These are phyloP conservation scores for Cytidiella melzeri DNA, from an alignment of 768 basidiomycete genomes.

Conservation along the genomic window DNA sequence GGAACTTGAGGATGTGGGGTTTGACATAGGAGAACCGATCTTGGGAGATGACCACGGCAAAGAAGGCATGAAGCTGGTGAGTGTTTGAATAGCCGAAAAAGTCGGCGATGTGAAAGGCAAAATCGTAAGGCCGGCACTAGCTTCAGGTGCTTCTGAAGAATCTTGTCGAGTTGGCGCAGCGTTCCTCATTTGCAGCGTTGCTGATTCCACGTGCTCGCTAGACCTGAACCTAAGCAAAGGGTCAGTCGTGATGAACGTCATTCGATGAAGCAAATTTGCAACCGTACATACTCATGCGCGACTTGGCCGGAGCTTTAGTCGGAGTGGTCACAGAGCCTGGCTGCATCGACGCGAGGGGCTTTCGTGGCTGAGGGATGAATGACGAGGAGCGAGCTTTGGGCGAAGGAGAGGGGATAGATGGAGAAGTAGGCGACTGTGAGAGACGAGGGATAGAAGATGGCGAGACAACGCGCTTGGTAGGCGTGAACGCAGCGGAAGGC, in stretches of 20 bases:
- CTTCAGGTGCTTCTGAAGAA: neutral
- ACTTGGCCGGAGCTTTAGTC: constrained; percentile 19
- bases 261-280: constrained; percentile 7
- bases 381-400: constrained; percentile 29
- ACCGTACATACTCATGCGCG: constrained; percentile 22
- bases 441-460: constrained; percentile 26
- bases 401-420: constrained; percentile 32
- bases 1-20: constrained; percentile 15
- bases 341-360: constrained; percentile 12
- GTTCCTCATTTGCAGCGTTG: neutral
- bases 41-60: constrained; percentile 24
- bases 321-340: constrained; percentile 13
- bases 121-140: constrained; percentile 25
- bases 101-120: constrained; percentile 44
- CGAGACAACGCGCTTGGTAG: constrained; percentile 21
- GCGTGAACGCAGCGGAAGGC: constrained; percentile 34
- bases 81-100: constrained; percentile 48
- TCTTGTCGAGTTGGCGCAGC: neutral
- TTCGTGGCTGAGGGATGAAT: constrained; percentile 25
- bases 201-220: neutral
- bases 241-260: neutral
- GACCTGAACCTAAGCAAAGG: neutral
- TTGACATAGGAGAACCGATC: constrained; percentile 12
- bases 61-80: constrained; percentile 57
- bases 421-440: constrained; percentile 25